These are phyloP conservation scores for Pisolithus orientalis DNA, from an alignment of 768 basidiomycete species.

Conservation along the genomic window DNA sequence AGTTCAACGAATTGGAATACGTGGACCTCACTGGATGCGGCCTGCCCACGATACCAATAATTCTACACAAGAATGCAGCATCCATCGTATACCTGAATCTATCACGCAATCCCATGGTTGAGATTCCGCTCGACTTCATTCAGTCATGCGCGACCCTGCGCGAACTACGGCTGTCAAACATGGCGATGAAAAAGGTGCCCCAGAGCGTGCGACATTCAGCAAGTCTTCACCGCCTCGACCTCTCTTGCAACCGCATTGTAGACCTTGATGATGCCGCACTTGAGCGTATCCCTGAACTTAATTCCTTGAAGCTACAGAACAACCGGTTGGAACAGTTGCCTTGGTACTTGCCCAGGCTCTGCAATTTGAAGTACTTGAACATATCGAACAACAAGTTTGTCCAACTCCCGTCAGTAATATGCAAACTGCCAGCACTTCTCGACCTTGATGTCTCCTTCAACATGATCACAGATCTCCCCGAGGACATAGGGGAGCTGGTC, in stretches of 20 bases:
- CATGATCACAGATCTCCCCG: constrained; percentile 72
- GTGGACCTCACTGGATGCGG: constrained; percentile 79
- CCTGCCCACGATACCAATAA: constrained; percentile 83
- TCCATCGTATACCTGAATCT: constrained; percentile 81
- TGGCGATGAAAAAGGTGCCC: constrained; percentile 94
- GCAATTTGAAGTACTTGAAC: constrained; percentile 70
- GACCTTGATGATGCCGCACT: constrained; percentile 85
- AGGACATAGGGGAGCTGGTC: constrained; percentile 64
- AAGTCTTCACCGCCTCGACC: constrained; percentile 73
- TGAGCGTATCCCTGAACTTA: constrained; percentile 66
- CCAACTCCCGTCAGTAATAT: constrained; percentile 66
- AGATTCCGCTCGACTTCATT: constrained; percentile 94
- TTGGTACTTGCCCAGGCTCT: constrained; percentile 74
- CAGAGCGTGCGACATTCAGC: constrained; percentile 70
- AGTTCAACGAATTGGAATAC: constrained; percentile 63
- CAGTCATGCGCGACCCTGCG: constrained; percentile 78
- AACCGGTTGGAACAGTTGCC: constrained; percentile 88
- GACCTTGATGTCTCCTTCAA: constrained; percentile 97
- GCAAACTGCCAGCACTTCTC: constrained; percentile 61
- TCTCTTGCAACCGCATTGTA: constrained; percentile 86
- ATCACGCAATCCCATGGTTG: constrained; percentile 91
- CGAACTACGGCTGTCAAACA: constrained; percentile 81
- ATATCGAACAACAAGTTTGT: constrained; percentile 95
- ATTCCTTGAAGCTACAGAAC: constrained; percentile 73
- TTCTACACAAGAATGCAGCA: constrained; percentile 78